phyloP scores from a whole-genome alignment of 73 alveolate species.

The Paramecium tetraurelia region DNA sequence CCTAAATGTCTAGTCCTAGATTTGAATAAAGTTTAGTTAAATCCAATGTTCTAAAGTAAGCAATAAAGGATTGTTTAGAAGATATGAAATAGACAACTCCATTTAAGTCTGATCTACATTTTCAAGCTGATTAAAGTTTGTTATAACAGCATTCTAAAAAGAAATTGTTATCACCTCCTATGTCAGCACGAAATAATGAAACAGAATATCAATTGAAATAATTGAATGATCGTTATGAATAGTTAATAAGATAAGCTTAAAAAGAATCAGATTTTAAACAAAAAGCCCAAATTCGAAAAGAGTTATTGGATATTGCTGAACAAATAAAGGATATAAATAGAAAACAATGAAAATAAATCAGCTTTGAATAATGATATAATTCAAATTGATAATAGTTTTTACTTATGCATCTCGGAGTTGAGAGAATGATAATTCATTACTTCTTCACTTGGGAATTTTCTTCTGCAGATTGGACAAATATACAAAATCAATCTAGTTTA shows the following conservation, averaged over 20 bases:
- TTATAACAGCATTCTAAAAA: background rate
- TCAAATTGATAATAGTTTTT: background rate
- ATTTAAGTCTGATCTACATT: background rate
- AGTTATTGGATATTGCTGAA: constrained; percentile 8
- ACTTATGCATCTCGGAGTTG: constrained; percentile 33
- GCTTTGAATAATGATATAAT: background rate
- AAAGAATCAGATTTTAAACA: background rate
- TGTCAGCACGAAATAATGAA: background rate
- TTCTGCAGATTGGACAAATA: constrained; percentile 32
- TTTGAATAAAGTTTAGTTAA: background rate
- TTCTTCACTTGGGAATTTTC: constrained; percentile 15
- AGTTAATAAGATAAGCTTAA: background rate
- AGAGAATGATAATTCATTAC: constrained; percentile 3
- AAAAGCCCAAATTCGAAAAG: constrained; percentile 1
- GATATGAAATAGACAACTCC: background rate
- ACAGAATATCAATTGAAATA: background rate
- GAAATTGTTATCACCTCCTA: background rate
- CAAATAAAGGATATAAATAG: constrained; percentile 5
- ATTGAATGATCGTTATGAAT: constrained; percentile 4
- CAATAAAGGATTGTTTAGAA: background rate
- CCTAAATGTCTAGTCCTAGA: background rate
- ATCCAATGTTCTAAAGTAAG: background rate
- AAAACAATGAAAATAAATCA: background rate
- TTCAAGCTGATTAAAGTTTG: background rate
- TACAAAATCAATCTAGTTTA: background rate